Conservation (phyloP, 345 rosid genomes). For the Aquilaria sinensis region DNA sequence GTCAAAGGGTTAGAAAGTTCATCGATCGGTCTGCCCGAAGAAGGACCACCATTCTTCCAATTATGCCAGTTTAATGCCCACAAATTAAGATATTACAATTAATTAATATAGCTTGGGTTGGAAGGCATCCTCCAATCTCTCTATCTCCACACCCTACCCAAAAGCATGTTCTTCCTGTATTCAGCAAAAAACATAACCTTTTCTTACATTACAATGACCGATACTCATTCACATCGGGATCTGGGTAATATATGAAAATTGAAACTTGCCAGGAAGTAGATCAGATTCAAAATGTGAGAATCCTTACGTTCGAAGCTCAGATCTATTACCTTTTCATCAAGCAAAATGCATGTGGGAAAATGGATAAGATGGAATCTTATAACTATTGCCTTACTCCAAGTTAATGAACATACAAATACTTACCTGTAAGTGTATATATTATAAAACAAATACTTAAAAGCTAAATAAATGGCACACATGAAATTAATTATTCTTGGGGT, state of each 20-base stretch:
- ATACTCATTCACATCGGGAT: not conserved
- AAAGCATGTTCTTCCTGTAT: slow-evolving; percentile 22
- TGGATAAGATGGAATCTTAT: slow-evolving; percentile 42
- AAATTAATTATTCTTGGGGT: too few species aligned
- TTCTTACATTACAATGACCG: too few species aligned
- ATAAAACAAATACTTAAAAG: too few species aligned
- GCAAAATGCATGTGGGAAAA: slow-evolving; percentile 12
- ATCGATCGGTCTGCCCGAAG: not conserved
- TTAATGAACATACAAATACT: too few species aligned
- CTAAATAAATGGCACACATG: too few species aligned
- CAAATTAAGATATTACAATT: too few species aligned
- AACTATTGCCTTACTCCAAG: slow-evolving; percentile 6
- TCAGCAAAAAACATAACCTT: slow-evolving; percentile 6
- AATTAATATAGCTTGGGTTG: not conserved
- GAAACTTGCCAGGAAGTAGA: not conserved
- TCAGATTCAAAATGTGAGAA: slow-evolving; percentile 5
- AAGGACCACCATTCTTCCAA: slow-evolving; percentile 7
- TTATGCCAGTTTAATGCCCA: not conserved
- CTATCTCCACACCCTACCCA: not conserved
- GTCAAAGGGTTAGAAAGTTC: slow-evolving; percentile 1
- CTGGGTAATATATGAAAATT: not conserved
- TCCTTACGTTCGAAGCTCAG: slow-evolving; percentile 15
- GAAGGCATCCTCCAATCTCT: not conserved
- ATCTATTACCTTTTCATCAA: slow-evolving; percentile 16
- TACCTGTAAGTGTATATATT: too few species aligned